Evolutionary conservation across 768 basidiomycete species (phyloP), one percentile per base, ranked within the genome.

Genomic region (Pisolithus microcarpus): DNA sequence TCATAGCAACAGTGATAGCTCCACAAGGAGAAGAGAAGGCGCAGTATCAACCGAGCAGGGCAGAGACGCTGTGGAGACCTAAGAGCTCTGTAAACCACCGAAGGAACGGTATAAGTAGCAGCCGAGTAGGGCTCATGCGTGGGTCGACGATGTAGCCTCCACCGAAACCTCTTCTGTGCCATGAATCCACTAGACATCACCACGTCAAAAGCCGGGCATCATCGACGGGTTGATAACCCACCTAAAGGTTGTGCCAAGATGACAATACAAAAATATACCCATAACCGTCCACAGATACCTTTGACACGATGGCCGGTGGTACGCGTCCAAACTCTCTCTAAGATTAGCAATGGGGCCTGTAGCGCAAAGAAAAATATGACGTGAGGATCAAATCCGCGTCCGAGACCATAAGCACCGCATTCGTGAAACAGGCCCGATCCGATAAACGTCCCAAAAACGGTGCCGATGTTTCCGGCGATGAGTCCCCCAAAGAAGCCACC

Each of bases 371-470:
- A 91, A 2, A 79, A n/a, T 1, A 77, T 69, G 0, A 80, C 77
- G 26, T 70, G 67, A 58, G 72, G 72, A 57, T 81, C 77, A 51
- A 82, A 78, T 2, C 82, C 84, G 37, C 73, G 65, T 24, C 80
- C 81, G 71, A 86, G 81, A 6, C 80, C 65, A 58, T 81, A 82
- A 59, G 84, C 81, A 5, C 80, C 69, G 44, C 72, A 74, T 65
- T 88, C 87, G 60, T 91, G 89, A 67, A 75, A 87, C 47, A 90
- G 62, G 0, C 86, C 90, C 3, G 85, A 87, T 10, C 84, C 87
- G 6, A 85, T 58, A 66, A 91, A 91, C 6, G 80, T 76, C 21
- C 89, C 88, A 30, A 88, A 68, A 9, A 91, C 63, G 71, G 84
- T 75, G 8, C 87, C 87, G 1, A 79, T 23, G 36, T 78, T 67